These are phyloP conservation scores for Pleurotus platypus DNA, from an alignment of 768 basidiomycete species.

Conservation along the genomic window DNA sequence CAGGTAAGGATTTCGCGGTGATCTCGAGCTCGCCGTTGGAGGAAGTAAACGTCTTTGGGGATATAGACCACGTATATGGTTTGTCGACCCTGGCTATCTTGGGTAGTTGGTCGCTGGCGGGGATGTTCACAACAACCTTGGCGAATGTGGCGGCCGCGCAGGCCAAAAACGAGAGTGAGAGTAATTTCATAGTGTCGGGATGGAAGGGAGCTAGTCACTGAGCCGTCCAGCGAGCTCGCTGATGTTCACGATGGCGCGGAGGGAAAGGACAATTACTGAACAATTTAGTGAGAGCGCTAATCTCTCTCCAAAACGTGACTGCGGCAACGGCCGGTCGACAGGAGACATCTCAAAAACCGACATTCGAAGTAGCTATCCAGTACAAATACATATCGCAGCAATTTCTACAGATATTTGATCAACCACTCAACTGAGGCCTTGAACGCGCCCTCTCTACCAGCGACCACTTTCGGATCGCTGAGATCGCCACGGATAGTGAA, in stretches of 20 bases:
- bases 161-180: constrained; percentile 51
- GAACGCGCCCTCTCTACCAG: constrained; percentile 64
- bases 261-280: constrained; percentile 10
- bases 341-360: too few species aligned
- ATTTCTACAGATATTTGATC: constrained; percentile 25
- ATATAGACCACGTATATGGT: constrained; percentile 69
- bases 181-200: constrained; percentile 60
- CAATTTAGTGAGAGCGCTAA: too few species aligned
- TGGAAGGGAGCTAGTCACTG: constrained; percentile 35
- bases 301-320: too few species aligned
- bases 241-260: constrained; percentile 3
- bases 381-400: too few species aligned
- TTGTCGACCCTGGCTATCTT: constrained; percentile 66
- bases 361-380: too few species aligned
- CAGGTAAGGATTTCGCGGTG: constrained; percentile 54
- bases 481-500: constrained; percentile 51
- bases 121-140: constrained; percentile 49
- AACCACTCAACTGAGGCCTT: constrained; percentile 55
- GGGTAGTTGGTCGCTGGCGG: constrained; percentile 73
- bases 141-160: constrained; percentile 28
- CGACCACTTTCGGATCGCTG: constrained; percentile 48
- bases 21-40: constrained; percentile 41
- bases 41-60: constrained; percentile 61
- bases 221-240: constrained; percentile 61
- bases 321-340: too few species aligned